Base-by-base conservation (phyloP, 345 rosid genomes). In the Melaleuca quinquenervia region DNA sequence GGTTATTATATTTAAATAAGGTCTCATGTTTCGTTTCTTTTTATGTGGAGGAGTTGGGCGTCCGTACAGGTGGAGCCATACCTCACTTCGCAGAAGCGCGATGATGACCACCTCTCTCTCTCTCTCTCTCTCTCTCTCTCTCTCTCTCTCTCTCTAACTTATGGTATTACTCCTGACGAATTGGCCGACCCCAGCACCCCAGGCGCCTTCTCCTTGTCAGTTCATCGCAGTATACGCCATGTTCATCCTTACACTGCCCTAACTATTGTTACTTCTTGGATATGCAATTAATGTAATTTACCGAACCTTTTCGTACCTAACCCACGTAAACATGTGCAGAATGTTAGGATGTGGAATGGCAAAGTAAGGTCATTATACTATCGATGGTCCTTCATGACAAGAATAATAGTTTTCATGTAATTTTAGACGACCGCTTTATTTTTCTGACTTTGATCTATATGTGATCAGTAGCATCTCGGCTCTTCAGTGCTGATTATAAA, bases 291-390 rank as follows among this genome's bases (percentile, higher is more conserved):
- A 55, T 22, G 60, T 6, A 20, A 21, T 36, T 4, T 36, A 24
- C 48, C 0, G 48, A 70, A 9, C 36, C 21, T 0, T 21, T 8
- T 24, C 7, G 21, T 70, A 6, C 0, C 14, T 8, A 22, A 3
- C 48, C 48, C 80, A 9, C 26, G 80, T 70, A 48, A 36, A 24
- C 48, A 18, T 70, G 80, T 4, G 13, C 80, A 10, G 26, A 18
- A 36, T 21, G 20, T 36, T 36, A 36, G 41, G 41, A 41, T 41
- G 41, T 2, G 4, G 41, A 41, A 41, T 41, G 41, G 41, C 41
- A 41, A 41, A 41, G 41, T 41, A 4, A 41, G 41, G 41, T 41
- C 2, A 41, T 41, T 41, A 41, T 41, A 2, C 41, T 41, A 41
- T 41, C 41, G 41, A 41, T 41, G 41, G 41, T 41, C 41, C 41